phyloP scores from a whole-genome alignment of 257 asterid species.

The Echium plantagineum region DNA sequence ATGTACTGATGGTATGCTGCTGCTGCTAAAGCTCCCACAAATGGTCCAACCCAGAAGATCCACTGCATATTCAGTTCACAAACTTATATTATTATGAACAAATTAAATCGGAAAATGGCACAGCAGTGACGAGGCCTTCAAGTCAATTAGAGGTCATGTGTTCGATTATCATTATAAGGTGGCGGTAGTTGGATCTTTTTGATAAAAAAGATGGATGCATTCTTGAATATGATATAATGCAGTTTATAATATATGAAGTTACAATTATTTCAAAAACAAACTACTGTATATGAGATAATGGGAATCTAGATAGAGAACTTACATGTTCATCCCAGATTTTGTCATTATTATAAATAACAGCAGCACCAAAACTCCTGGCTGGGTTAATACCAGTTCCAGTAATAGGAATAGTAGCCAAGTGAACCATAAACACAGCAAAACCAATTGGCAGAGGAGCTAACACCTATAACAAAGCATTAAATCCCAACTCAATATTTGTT shows the following conservation, averaged over 20 bases:
- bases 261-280: no score
- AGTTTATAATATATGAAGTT: no score
- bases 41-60: slow-evolving; percentile 94
- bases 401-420: slow-evolving; percentile 87
- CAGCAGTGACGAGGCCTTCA: no score
- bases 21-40: slow-evolving; percentile 70
- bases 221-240: no score
- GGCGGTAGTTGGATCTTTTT: no score
- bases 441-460: slow-evolving; percentile 97
- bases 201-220: no score
- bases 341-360: slow-evolving; percentile 57
- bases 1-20: slow-evolving; percentile 81
- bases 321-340: slow-evolving; percentile 88
- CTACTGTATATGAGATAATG: no score
- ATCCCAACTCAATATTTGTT: background rate
- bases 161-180: no score
- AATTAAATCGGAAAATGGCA: no score
- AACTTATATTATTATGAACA: no score
- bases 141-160: no score
- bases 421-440: slow-evolving; percentile 95
- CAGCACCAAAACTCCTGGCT: slow-evolving; percentile 94
- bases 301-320: background rate
- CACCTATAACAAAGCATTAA: slow-evolving; percentile 26
- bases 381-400: slow-evolving; percentile 96
- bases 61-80: slow-evolving; percentile 36